Base-by-base conservation (phyloP, 2,329 filamentous ascomycete species). In the Cadophora malorum region DNA sequence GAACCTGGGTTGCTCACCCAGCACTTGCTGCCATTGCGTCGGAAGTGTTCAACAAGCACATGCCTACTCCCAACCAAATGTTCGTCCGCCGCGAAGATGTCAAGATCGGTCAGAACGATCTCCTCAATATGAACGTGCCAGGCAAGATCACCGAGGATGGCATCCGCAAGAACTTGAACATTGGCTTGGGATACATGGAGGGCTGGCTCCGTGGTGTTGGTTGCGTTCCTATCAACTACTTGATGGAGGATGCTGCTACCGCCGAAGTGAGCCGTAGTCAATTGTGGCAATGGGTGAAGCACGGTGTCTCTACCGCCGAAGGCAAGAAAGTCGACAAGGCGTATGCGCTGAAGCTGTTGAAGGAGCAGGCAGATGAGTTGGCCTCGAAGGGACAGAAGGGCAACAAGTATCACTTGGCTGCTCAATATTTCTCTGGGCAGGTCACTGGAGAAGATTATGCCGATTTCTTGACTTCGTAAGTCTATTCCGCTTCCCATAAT, bases 201-300 rank as follows among this genome's bases (percentile, higher is more conserved):
- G 96, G 93, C 70, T 99, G 96, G 96, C 85, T 98, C 69, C 91
- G 94, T 70, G 96, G 95, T 41, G 87, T 98, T 25, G 96, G 96
- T 67, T 99, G 96, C 76, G 94, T 98, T 64, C 96, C 96, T 60
- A 97, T 98, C 83, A 97, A 98, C 85, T 97, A 91, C 80, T 86
- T 98, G 66, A 98, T 98, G 95, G 96, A 99, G 83, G 96, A 98
- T 75, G 96, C 96, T 21, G 96, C 96, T 28, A 99, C 96, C 0
- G 96, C 96, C 61, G 96, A 99, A 81, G 96, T 99, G 5, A 96
- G 92, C 66, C 90, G 96, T 76, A 93, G 89, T 74, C 96, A 99
- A 84, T 86, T 99, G 56, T 97, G 95, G 95, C 96, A 99, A 80
- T 99, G 96, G 96, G 88, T 91, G 71, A 89, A 86, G 77, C 88